Percentiles rank a stretch among this genome's conserved stretches.
Conservation (phyloP, 2,329 filamentous ascomycete species). For the Lasiodiplodia sp. region DNA sequence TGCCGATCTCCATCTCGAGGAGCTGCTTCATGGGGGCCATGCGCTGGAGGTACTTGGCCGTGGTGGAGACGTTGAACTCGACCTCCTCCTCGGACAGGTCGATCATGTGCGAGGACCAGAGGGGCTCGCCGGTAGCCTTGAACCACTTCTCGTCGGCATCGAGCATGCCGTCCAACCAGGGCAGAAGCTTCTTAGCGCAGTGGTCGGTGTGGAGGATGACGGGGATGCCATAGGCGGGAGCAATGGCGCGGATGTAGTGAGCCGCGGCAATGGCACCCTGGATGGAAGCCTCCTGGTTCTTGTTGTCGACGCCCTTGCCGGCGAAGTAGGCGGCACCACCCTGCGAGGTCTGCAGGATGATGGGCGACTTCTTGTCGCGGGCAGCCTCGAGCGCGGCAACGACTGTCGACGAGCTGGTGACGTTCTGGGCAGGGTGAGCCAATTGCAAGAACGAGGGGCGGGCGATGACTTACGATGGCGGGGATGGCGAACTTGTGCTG, state of each 20-base stretch:
- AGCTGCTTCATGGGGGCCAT: constrained; percentile 97
- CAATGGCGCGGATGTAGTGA: constrained; percentile 89
- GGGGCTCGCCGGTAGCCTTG: constrained; percentile 89
- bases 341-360: constrained; percentile 93
- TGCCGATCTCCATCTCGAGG: constrained; percentile 98
- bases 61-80: constrained; percentile 90
- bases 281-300: constrained; percentile 84
- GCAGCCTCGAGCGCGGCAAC: constrained; percentile 93
- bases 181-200: constrained; percentile 99
- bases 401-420: constrained; percentile 88
- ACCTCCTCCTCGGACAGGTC: constrained; percentile 91
- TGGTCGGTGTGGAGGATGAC: constrained; percentile 92
- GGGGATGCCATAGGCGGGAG: constrained; percentile 85
- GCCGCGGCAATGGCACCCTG: constrained; percentile 82
- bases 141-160: constrained; percentile 94
- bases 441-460: constrained; percentile 30
- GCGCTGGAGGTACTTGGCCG: constrained; percentile 90
- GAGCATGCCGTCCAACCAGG: constrained; percentile 83
- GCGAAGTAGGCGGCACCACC: constrained; percentile 76
- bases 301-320: constrained; percentile 52
- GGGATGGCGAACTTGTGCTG: constrained; percentile 89
- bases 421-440: constrained; percentile 62
- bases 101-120: constrained; percentile 99
- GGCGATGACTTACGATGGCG: constrained; percentile 61
- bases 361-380: constrained; percentile 86